Percentiles rank a stretch among this genome's conserved stretches.
Conservation (phyloP, 768 basidiomycete species). For the Crepidotus variabilis region DNA sequence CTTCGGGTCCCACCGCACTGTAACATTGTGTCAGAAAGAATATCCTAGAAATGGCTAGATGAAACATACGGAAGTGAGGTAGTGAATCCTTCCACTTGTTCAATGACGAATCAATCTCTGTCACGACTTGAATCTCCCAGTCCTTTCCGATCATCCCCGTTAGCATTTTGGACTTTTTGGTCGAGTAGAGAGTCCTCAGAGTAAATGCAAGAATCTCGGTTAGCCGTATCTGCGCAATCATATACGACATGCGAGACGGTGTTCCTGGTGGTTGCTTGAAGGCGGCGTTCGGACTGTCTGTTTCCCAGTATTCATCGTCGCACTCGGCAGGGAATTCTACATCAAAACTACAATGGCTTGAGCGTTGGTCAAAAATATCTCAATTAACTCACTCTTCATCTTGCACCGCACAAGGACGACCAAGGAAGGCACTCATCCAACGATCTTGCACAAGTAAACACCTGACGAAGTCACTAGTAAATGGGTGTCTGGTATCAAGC, state of each 20-base stretch:
- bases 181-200: conserved; percentile 52
- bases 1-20: conserved; percentile 33
- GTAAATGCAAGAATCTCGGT: conserved; percentile 61
- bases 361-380: background rate
- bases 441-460: conserved; percentile 30
- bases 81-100: conserved; percentile 58
- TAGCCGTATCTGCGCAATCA: conserved; percentile 51
- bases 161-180: conserved; percentile 36
- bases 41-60: background rate
- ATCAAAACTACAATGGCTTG: conserved; percentile 45
- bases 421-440: conserved; percentile 44
- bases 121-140: conserved; percentile 53
- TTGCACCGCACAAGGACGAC: conserved; percentile 62
- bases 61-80: conserved; percentile 48
- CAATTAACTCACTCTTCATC: conserved; percentile 61
- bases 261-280: conserved; percentile 64
- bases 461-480: conserved; percentile 14
- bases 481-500: background rate
- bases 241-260: conserved; percentile 52
- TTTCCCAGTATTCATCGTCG: conserved; percentile 45
- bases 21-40: conserved; percentile 1
- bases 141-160: conserved; percentile 45
- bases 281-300: conserved; percentile 37
- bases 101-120: conserved; percentile 60
- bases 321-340: conserved; percentile 62